phyloP scores from a whole-genome alignment of 352 stramenopile genomes.

The Phytopythium ostracodes region DNA sequence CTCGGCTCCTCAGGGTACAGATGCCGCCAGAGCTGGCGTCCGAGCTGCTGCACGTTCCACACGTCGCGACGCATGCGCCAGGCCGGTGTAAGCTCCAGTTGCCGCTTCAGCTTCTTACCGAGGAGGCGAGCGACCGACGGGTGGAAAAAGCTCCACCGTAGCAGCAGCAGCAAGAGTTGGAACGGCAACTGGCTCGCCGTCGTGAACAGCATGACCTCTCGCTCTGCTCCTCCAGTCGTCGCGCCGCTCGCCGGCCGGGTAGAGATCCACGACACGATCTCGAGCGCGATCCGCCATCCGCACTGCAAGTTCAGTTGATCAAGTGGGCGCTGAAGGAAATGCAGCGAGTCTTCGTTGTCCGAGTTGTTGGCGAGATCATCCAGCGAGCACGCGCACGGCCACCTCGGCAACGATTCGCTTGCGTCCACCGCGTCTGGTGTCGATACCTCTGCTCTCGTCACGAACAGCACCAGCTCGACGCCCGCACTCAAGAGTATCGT shows the following conservation, averaged over 20 bases:
- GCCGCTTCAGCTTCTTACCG: constrained; percentile 37
- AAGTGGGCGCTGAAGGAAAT: constrained; percentile 26
- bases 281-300: constrained; percentile 51
- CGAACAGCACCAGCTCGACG: constrained; percentile 9
- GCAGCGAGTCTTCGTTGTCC: constrained; percentile 1
- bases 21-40: constrained; percentile 27
- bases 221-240: neutral
- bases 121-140: constrained; percentile 32
- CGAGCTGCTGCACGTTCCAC: constrained; percentile 16
- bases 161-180: constrained; percentile 55
- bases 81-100: constrained; percentile 48
- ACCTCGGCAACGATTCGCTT: neutral
- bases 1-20: constrained; percentile 13
- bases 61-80: constrained; percentile 33
- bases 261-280: constrained; percentile 33
- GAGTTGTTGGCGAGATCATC: neutral
- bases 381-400: constrained; percentile 1
- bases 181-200: constrained; percentile 52
- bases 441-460: constrained; percentile 13
- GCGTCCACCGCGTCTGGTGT: neutral
- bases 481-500: neutral
- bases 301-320: constrained; percentile 37
- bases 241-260: no score
- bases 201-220: constrained; percentile 21
- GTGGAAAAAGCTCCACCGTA: constrained; percentile 76